These are phyloP conservation scores for Mucor circinelloides DNA, from an alignment of 371 early-diverging fungal species.

Conservation along the genomic window DNA sequence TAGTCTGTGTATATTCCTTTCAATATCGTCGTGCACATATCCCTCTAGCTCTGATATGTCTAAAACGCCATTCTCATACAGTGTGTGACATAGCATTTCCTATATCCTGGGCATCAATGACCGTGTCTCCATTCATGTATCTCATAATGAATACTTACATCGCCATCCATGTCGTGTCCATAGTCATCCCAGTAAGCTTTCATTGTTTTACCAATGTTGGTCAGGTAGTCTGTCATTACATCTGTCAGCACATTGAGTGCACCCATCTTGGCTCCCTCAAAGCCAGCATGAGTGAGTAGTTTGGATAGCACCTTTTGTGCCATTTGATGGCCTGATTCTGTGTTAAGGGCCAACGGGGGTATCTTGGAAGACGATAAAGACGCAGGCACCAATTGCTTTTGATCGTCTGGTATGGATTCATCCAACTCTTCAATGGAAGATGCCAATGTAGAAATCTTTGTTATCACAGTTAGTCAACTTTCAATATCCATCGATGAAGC, in stretches of 20 bases:
- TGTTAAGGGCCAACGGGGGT: constrained; percentile 64
- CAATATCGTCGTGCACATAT: constrained; percentile 80
- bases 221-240: constrained; percentile 73
- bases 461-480: too few relatives aligned
- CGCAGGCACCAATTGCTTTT: neutral
- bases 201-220: constrained; percentile 83
- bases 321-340: constrained; percentile 61
- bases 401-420: neutral
- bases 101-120: constrained; percentile 19
- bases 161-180: constrained; percentile 69
- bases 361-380: constrained; percentile 11
- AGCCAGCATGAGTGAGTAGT: constrained; percentile 86
- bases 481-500: too few relatives aligned
- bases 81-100: constrained; percentile 83
- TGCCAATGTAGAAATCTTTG: constrained; percentile 39
- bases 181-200: constrained; percentile 80
- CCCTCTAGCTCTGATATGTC: constrained; percentile 67
- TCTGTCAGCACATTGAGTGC: constrained; percentile 82
- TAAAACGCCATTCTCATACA: constrained; percentile 82
- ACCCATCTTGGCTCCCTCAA: constrained; percentile 71
- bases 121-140: neutral
- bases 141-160: too few relatives aligned
- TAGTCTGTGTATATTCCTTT: constrained; percentile 69
- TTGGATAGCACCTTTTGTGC: constrained; percentile 65
- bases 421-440: constrained; percentile 25